These are phyloP conservation scores for Paraglomus occultum DNA, from an alignment of 192 early-diverging fungal genomes.

Conservation along the genomic window DNA sequence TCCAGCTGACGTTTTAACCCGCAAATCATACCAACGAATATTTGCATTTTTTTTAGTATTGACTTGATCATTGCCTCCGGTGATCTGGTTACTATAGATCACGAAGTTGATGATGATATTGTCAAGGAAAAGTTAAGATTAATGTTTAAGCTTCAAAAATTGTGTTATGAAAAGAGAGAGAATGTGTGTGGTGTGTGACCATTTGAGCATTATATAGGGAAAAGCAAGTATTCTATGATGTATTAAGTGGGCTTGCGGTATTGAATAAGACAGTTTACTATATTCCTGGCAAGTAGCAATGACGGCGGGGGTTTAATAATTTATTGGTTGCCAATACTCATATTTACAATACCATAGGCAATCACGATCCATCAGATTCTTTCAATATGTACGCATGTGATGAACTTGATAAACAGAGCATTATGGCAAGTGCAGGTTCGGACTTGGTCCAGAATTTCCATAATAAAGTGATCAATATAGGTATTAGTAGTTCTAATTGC, in stretches of 20 bases:
- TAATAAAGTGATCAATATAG: background rate
- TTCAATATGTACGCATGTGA: background rate
- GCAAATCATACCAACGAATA: too few relatives aligned
- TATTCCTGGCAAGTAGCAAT: slow-evolving; percentile 19
- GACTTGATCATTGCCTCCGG: slow-evolving; percentile 19
- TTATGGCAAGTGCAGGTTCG: too few relatives aligned
- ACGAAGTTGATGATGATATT: background rate
- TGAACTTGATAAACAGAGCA: background rate
- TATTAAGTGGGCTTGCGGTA: background rate
- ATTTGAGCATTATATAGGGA: background rate
- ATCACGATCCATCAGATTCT: slow-evolving; percentile 19
- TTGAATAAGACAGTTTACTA: slow-evolving; percentile 22
- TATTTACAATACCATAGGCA: background rate
- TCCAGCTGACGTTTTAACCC: background rate
- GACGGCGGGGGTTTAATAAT: background rate
- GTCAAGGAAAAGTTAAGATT: slow-evolving; percentile 8
- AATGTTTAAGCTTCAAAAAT: background rate
- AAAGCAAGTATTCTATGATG: slow-evolving; percentile 10
- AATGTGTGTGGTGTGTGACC: background rate
- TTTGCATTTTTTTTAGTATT: background rate
- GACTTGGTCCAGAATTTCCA: slow-evolving; percentile 12
- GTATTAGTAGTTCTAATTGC: background rate
- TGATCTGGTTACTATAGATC: slow-evolving; percentile 18
- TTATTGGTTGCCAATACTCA: background rate
- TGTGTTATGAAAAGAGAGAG: background rate